Evolutionary conservation across 352 stramenopile species (phyloP), one percentile per base, ranked within the genome.

Genomic region (Phytophthora foliorum): DNA sequence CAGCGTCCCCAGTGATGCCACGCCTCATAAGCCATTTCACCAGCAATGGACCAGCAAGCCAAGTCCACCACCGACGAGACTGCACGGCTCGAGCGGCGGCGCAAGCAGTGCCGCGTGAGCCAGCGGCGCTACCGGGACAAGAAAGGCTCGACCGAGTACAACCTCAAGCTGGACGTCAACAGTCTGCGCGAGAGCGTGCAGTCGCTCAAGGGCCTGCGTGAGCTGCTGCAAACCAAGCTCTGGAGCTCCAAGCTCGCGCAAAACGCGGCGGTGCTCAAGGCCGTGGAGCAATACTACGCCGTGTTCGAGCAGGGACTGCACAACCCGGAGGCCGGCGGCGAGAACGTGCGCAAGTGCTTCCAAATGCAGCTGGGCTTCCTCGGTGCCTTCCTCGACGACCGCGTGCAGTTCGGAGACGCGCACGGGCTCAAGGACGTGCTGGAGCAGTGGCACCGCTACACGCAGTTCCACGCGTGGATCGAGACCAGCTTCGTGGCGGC

Each of bases 101-200:
- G 83, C 51, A 80, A 84, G 45, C 85, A 93, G 67, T 92, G 83
- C 69, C 81, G 85, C 63, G 81, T 91, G 67, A 92, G 81, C 72
- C 85, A 93, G 61, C 80, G 83, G 2, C 77, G 82, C 42, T 92
- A 93, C 68, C 81, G 85, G 39, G 80, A 90, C 72, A 89, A 92
- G 71, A 86, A 89, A 57, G 72, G 78, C 50, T 91, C 84, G 45
- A 70, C 62, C 48, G 81, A 91, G 73, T 90, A 91, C 67, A 89
- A 89, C 41, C 70, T 93, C 42, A 75, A 81, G 22, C 74, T 90
- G 32, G 81, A 92, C 48, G 77, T 93, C 56, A 90, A 91, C 73
- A 69, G 63, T 46, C 74, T 93, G 46, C 78, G 72, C 57, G 80
- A 88, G 44, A 87, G 74, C 52, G 82, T 91, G 27, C 82, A 88